Evolutionary conservation across 2,329 filamentous ascomycete species (phyloP).

Genomic region (Diaporthe sp.): DNA sequence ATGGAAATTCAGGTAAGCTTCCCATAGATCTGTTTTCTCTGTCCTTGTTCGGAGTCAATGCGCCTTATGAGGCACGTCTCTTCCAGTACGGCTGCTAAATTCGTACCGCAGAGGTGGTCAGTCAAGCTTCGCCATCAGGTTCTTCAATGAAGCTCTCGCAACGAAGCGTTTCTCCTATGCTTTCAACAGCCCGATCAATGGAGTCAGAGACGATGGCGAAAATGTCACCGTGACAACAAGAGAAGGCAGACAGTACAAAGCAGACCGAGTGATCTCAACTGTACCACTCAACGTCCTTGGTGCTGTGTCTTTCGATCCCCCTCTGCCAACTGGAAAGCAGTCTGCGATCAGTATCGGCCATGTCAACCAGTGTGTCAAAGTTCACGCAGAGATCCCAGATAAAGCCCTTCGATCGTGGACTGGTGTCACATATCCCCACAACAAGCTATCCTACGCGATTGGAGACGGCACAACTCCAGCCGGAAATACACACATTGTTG

Average conservation of each 20-base stretch:
- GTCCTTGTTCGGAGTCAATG: neutral
- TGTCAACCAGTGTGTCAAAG: conserved; percentile 4
- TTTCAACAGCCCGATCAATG: neutral
- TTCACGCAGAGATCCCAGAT: conserved; percentile 41
- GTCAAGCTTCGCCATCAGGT: neutral
- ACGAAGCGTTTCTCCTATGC: neutral
- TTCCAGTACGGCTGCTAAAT: neutral
- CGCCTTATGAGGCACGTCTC: neutral
- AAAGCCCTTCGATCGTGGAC: conserved; percentile 57
- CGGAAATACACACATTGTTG: neutral
- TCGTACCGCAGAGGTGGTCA: neutral
- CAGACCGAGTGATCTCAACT: neutral
- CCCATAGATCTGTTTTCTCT: too few species aligned
- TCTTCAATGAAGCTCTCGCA: neutral
- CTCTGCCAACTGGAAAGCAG: conserved; percentile 45
- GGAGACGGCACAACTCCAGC: conserved; percentile 53
- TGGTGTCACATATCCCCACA: conserved; percentile 53
- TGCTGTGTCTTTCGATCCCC: neutral
- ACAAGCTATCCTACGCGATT: conserved; percentile 53
- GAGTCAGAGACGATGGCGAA: neutral
- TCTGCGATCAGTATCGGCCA: conserved; percentile 39
- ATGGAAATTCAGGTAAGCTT: neutral
- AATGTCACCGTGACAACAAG: neutral
- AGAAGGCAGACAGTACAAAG: neutral
- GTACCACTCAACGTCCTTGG: neutral